Base-by-base conservation (phyloP, 129 eudicot genomes). In the Tagetes patula region DNA sequence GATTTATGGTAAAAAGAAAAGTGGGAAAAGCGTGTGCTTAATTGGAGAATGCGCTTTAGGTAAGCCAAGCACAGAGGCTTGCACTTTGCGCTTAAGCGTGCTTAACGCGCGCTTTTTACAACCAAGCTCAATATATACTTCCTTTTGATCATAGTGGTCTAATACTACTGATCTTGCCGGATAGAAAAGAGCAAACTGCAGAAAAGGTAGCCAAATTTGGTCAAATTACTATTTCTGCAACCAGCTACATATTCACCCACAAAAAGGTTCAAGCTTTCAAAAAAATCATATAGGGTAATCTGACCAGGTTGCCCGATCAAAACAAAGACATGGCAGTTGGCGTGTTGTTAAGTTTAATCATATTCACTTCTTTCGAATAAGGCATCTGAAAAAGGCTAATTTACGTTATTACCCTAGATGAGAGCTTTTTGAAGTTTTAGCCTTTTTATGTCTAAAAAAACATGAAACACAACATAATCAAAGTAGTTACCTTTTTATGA, bases 101-200 rank as follows among this genome's bases (percentile, higher is more conserved):
- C 27, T 20, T 20, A 20, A 20, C 27, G 27, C 27, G 27, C 27
- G 27, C 27, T 20, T 20, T 20, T 20, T 20, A 20, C 27, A 20
- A 20, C 27, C 27, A 20, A 20, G 59, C 52, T 53, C 59, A 53
- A 58, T 58, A 33, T 31, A 8, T 31, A 32, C 3, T 58, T 58
- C 64, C 31, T 1, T 58, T 1, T 61, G 67, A 61, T 61, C 30
- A 61, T 61, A 60, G 45, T 61, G 20, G 67, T 61, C 42, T 61
- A 10, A 13, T 31, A 61, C 52, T 36, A 61, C 13, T 61, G 45
- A 36, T 31, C 39, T 31, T 58, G 40, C n/a, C 64, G 32, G 32
- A 31, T 32, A 58, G 11, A 58, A 58, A 58, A 54, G n/a, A 2
- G 40, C 64, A 56, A 31, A 30, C 31, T 58, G 40, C 39, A 58